Evolutionary conservation across 164 flowering plant genomes (phyloP).

Genomic region (Vitis vinifera): ASM3070453v1 NC_081818.1:2107001-2107500

Average conservation of each 20-base stretch:
- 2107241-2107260: neutral
- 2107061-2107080: neutral
- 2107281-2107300: neutral
- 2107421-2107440: neutral
- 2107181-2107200: constrained; percentile 9
- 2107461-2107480: too few species aligned
- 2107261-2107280: neutral
- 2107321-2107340: neutral
- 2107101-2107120: constrained; percentile 66
- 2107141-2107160: constrained; percentile 90
- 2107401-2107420: neutral
- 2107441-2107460: neutral
- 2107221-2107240: neutral
- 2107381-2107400: neutral
- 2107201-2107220: constrained; percentile 5
- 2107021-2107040: constrained; percentile 72
- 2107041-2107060: constrained; percentile 10
- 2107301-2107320: neutral
- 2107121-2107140: constrained; percentile 99
- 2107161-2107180: constrained; percentile 96
- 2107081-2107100: neutral
- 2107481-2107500: neutral
- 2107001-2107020: constrained; percentile 99
- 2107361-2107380: neutral
- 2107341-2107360: neutral